Evolutionary conservation across 495 filamentous ascomycete genomes (phyloP).

Genomic region (Lophiostoma macrostomum): DNA sequence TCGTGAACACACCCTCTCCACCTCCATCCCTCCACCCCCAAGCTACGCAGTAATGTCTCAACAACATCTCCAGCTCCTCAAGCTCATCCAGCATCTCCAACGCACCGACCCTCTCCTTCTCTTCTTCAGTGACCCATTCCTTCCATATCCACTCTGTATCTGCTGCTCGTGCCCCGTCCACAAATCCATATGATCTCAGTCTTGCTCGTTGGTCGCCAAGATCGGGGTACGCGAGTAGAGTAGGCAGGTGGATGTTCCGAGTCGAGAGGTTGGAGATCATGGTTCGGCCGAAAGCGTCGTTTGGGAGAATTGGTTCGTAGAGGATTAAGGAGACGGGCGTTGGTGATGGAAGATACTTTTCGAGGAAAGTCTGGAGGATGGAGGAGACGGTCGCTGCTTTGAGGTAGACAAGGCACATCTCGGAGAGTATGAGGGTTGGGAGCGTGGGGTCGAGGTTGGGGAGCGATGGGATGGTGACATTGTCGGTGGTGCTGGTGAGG

Average conservation of each 20-base stretch:
- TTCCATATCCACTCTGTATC: constrained; percentile 76
- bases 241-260: constrained; percentile 81
- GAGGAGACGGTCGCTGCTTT: constrained; percentile 55
- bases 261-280: constrained; percentile 90
- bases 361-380: constrained; percentile 66
- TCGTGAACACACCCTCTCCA: constrained; percentile 27
- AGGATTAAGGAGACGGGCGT: constrained; percentile 63
- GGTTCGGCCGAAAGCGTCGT: constrained; percentile 80
- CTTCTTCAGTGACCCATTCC: constrained; percentile 63
- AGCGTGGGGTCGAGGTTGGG: constrained; percentile 48
- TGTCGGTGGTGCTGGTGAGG: constrained; percentile 40
- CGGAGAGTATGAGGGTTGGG: constrained; percentile 83
- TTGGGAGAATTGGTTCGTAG: constrained; percentile 83
- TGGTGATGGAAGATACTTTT: constrained; percentile 46
- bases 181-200: constrained; percentile 61
- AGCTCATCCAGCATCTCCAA: constrained; percentile 93
- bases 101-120: constrained; percentile 73
- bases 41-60: constrained; percentile 82
- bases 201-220: constrained; percentile 63
- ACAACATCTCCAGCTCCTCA: constrained; percentile 89
- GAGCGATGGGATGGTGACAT: constrained; percentile 28
- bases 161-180: constrained; percentile 52
- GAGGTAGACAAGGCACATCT: constrained; percentile 93
- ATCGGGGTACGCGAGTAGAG: constrained; percentile 66
- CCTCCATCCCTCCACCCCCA: constrained; percentile 71